Conservation (phyloP, 768 basidiomycete genomes). For the Termitomyces sp. region DNA sequence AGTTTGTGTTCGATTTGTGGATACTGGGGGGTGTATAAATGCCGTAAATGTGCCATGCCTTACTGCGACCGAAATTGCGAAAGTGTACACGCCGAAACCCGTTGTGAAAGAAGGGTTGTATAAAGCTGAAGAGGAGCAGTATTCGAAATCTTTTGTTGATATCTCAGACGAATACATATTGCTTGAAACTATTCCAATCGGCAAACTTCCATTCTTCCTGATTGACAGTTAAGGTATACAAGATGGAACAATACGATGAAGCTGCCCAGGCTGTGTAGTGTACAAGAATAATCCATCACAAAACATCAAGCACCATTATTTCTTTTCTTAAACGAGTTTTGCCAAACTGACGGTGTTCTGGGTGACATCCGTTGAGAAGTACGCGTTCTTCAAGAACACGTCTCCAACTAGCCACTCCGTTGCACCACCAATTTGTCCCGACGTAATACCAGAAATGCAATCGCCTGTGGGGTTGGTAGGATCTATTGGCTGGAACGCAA, state of each 20-base stretch:
- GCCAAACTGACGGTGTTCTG: constrained; percentile 61
- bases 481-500: constrained; percentile 53
- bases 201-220: not conserved
- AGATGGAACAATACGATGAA: constrained; percentile 7
- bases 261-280: constrained; percentile 6
- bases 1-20: constrained; percentile 84
- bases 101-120: constrained; percentile 72
- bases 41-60: constrained; percentile 70
- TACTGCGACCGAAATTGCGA: constrained; percentile 77
- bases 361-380: constrained; percentile 60
- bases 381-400: constrained; percentile 76
- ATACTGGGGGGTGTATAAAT: constrained; percentile 78
- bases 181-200: not conserved
- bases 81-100: constrained; percentile 70
- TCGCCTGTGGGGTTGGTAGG: constrained; percentile 51
- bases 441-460: constrained; percentile 69
- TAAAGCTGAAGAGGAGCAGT: constrained; percentile 23
- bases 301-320: not conserved
- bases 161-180: too few relatives aligned
- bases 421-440: constrained; percentile 56
- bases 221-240: not conserved
- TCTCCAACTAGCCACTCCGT: constrained; percentile 75
- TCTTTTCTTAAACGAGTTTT: constrained; percentile 35
- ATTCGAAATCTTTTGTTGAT: not conserved
- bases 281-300: not conserved